A percentile compares a stretch with the other conserved stretches of the same genome.
Conservation (phyloP, 108 stramenopile genomes). For the Halocafeteria seosinensis region DNA sequence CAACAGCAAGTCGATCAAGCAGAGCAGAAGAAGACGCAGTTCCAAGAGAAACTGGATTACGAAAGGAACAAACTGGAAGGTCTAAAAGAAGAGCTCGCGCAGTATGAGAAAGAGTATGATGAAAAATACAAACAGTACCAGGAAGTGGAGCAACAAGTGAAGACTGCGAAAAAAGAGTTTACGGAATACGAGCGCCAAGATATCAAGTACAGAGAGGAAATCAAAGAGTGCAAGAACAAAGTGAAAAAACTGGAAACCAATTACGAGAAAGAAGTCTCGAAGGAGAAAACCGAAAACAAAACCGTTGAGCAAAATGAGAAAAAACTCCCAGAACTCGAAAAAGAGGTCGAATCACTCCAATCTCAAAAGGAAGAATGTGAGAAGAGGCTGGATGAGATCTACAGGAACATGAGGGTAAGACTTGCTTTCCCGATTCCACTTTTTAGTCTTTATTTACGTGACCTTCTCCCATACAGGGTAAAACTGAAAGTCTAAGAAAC, state of each 20-base stretch:
- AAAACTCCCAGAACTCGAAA: too few species aligned
- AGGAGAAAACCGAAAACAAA: too few species aligned
- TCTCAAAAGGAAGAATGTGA: conserved; percentile 29
- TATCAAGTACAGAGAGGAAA: conserved; percentile 63
- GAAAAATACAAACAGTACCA: not conserved
- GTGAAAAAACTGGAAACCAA: not conserved
- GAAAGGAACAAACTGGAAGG: conserved; percentile 30
- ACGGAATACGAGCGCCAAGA: conserved; percentile 65
- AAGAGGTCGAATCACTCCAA: too few species aligned
- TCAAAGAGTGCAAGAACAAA: conserved; percentile 1
- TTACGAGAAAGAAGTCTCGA: too few species aligned
- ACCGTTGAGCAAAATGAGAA: too few species aligned
- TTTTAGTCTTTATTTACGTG: too few species aligned
- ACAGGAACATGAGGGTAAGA: conserved; percentile 40
- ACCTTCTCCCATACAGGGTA: too few species aligned
- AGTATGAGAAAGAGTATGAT: not conserved
- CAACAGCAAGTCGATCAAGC: conserved; percentile 30
- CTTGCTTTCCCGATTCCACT: too few species aligned
- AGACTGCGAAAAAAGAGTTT: conserved; percentile 46
- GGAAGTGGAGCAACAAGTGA: not conserved
- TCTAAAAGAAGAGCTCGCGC: conserved; percentile 33
- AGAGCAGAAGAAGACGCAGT: conserved; percentile 24
- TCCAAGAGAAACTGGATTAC: conserved; percentile 12
- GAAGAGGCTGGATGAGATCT: conserved; percentile 32
- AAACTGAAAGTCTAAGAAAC: too few species aligned